phyloP scores from a whole-genome alignment of 805 yeast genomes.

The Suhomyces vadensis region DNA sequence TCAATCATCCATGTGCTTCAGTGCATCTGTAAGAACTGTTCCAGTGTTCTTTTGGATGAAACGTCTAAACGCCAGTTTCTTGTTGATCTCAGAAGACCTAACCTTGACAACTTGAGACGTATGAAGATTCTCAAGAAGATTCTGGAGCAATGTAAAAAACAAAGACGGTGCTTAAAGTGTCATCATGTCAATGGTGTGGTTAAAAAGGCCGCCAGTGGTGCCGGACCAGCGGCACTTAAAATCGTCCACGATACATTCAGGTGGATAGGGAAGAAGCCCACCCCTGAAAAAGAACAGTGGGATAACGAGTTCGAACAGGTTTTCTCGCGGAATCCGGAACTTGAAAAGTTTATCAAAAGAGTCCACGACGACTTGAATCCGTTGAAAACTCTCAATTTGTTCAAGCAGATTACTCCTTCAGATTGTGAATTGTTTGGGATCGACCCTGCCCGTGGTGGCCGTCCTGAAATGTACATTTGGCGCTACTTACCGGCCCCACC shows the following conservation, averaged over 20 bases:
- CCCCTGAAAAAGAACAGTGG: constrained; percentile 84
- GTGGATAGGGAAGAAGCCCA: constrained; percentile 88
- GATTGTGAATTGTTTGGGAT: constrained; percentile 94
- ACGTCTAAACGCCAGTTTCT: constrained; percentile 66
- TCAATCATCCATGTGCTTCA: constrained; percentile 86
- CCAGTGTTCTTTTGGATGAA: constrained; percentile 73
- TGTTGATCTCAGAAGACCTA: constrained; percentile 82
- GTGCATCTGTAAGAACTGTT: constrained; percentile 87
- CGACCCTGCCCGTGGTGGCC: constrained; percentile 81
- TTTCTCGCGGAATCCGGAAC: constrained; percentile 74
- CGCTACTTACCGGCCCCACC: constrained; percentile 98
- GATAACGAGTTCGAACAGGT: constrained; percentile 83
- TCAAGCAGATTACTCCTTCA: constrained; percentile 78
- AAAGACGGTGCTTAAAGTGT: constrained; percentile 85
- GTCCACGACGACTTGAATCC: constrained; percentile 95
- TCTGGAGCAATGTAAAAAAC: constrained; percentile 92
- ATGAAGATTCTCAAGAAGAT: constrained; percentile 85
- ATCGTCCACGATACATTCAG: constrained; percentile 94
- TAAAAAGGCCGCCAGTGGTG: constrained; percentile 90
- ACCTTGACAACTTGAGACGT: constrained; percentile 84
- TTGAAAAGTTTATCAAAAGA: constrained; percentile 81
- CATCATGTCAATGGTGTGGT: constrained; percentile 94
- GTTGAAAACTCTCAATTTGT: constrained; percentile 78
- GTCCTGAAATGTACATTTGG: constrained; percentile 98
- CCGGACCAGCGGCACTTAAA: constrained; percentile 90